Percentiles rank a stretch among this genome's conserved stretches.
Conservation (phyloP, 345 rosid genomes). For the Atalantia buxifolia region DNA sequence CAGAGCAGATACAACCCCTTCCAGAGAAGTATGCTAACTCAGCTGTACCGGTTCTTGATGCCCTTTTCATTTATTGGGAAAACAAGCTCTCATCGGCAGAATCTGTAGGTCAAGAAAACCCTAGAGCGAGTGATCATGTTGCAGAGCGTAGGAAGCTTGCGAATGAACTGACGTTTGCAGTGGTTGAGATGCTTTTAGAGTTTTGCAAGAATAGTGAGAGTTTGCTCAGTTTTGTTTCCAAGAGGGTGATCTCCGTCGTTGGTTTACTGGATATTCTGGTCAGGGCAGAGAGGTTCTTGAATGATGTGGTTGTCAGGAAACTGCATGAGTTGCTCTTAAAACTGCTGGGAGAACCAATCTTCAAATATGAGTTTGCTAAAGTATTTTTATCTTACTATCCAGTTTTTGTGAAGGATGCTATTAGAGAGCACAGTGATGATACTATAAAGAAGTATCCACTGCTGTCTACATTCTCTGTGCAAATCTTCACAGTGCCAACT, state of each 20-base stretch:
- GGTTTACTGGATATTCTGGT: slow-evolving; percentile 71
- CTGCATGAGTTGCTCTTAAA: slow-evolving; percentile 80
- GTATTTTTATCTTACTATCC: slow-evolving; percentile 79
- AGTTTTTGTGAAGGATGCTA: slow-evolving; percentile 50
- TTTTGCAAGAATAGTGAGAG: slow-evolving; percentile 80
- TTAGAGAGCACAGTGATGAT: slow-evolving; percentile 45
- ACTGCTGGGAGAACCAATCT: slow-evolving; percentile 80
- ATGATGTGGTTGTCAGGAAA: slow-evolving; percentile 41
- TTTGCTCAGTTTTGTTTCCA: slow-evolving; percentile 83
- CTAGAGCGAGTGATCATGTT: slow-evolving; percentile 28
- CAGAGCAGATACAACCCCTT: slow-evolving; percentile 89
- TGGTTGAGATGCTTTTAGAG: slow-evolving; percentile 81
- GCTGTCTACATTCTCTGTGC: slow-evolving; percentile 78
- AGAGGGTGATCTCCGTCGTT: slow-evolving; percentile 47
- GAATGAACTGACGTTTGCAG: slow-evolving; percentile 59
- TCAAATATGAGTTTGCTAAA: slow-evolving; percentile 87
- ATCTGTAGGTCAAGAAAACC: slow-evolving; percentile 29
- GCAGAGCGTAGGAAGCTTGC: slow-evolving; percentile 37
- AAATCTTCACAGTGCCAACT: slow-evolving; percentile 92
- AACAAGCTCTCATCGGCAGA: slow-evolving; percentile 52
- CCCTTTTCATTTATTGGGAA: slow-evolving; percentile 61
- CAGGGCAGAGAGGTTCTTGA: slow-evolving; percentile 69
- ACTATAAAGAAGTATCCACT: slow-evolving; percentile 49
- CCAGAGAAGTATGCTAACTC: slow-evolving; percentile 58
- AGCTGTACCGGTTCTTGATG: slow-evolving; percentile 74